Evolutionary conservation across 306 rosid genomes (phyloP), one percentile per base, ranked within the genome.

Genomic region (Rosa persica): DNA sequence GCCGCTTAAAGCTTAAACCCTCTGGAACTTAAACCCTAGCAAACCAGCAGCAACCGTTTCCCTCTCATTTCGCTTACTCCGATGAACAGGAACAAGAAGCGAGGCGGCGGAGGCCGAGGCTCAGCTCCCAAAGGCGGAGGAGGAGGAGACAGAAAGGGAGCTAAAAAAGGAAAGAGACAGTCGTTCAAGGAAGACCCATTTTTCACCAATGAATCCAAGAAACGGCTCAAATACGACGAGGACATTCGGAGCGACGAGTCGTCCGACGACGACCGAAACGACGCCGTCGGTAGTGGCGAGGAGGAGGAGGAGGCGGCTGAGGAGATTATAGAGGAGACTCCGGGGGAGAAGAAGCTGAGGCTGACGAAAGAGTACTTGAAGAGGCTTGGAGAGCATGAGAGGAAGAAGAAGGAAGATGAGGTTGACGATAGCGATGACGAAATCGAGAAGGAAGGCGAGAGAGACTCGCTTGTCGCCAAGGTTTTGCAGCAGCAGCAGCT

Each of bases 401-500:
- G 71, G 87, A 90, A 76, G 77, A 76, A 84, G 75, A 89, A 87
- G 89, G 90, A 88, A 19, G 86, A 85, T 22, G 72, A 71, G 2
- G 91, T 72, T 2, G 92, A 68, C 12, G 58, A 71, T 20, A 83
- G 48, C 40, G 65, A 67, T 6, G 86, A 46, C 58, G 70, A 72
- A 6, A 90, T 74, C 0, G 86, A 62, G 4, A 62, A 74, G 48
- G 92, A 88, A 34, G 98, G 92, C 0, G 86, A 78, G 15, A 89
- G 84, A 27, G 97, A 95, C 68, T 90, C 98, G 5, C 89, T 91
- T n/a, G 80, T 93, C 2, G 91, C 94, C 5, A 78, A 84, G 88
- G 86, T 79, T 55, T 70, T 95, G 83, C 82, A 89, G 64, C 90
- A 91, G 88, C 93, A 93, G 52, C 98, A 91, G 69, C 90, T 87